These are phyloP conservation scores for Saccharum spontaneum DNA, from an alignment of 176 grass and related monocot genomes.

Conservation along the genomic window DNA sequence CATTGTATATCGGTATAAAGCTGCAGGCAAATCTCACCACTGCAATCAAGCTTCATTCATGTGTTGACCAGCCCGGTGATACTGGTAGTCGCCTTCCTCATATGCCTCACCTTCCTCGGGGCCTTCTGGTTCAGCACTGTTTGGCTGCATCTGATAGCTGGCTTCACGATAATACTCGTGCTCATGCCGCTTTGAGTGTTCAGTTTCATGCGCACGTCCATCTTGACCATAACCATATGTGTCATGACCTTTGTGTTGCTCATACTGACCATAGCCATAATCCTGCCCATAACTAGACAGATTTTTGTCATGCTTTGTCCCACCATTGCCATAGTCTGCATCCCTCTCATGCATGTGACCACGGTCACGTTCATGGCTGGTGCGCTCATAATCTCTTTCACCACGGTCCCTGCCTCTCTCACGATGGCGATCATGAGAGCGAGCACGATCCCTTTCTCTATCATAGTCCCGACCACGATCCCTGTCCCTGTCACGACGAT, in stretches of 20 bases:
- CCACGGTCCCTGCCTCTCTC: slow-evolving; percentile 65
- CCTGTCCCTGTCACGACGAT: slow-evolving; percentile 56
- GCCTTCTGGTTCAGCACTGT: slow-evolving; percentile 53
- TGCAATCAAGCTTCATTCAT: slow-evolving; percentile 30
- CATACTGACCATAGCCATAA: slow-evolving; percentile 52
- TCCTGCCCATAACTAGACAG: slow-evolving; percentile 48
- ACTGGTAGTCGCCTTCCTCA: slow-evolving; percentile 80
- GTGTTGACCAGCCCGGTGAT: slow-evolving; percentile 47
- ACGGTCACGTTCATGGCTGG: slow-evolving; percentile 52
- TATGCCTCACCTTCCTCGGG: slow-evolving; percentile 90
- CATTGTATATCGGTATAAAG: not conserved
- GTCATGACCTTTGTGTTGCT: slow-evolving; percentile 45
- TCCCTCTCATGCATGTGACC: slow-evolving; percentile 51
- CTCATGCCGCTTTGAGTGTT: slow-evolving; percentile 46
- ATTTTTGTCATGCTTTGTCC: slow-evolving; percentile 61
- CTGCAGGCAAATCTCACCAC: not conserved
- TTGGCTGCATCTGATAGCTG: slow-evolving; percentile 37
- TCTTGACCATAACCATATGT: slow-evolving; percentile 53
- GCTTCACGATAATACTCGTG: slow-evolving; percentile 35
- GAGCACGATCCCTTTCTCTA: slow-evolving; percentile 48
- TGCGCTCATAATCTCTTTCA: slow-evolving; percentile 58
- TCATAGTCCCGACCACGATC: slow-evolving; percentile 65
- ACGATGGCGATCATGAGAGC: slow-evolving; percentile 59
- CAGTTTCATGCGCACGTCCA: slow-evolving; percentile 42
- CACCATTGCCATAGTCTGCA: slow-evolving; percentile 49